Evolutionary conservation across 2,329 filamentous ascomycete species (phyloP), one percentile per base, ranked within the genome.

Genomic region (Xylariaceae sp.): DNA sequence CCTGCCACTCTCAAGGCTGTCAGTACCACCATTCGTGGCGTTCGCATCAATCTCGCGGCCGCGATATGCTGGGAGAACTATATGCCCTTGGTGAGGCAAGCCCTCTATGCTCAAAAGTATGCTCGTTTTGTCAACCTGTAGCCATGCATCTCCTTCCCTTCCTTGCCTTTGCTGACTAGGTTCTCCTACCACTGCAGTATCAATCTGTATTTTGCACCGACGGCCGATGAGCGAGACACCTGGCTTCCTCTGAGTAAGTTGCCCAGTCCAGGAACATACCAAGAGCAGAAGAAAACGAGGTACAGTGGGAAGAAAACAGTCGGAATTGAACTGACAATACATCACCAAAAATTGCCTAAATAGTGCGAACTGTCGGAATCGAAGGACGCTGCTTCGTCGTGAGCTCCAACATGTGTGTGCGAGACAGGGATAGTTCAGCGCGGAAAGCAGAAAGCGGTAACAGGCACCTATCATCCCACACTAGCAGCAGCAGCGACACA

Each of bases 51-150:
- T 40, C 74, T 96, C 43, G 89, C 83, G 0, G 81, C 85, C 3
- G 90, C 88, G 3, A 94, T 97, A 50, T 95, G 89, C 69, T 96
- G 89, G 89, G 89, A 97, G 62, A 95, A 86, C 61, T 94, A 90
- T 66, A 96, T 95, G 88, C 89, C 89, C 0, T 68, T 96, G 13
- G 70, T 96, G 6, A 77, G 90, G 13, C 85, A 94, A 59, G 74
- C 79, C 12, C 70, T 96, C 26, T 97, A 96, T 61, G 74, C 78
- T 2, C 90, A 96, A 62, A 94, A 94, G 48, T 50, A 31, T 9
- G 40, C 11, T 11, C 11, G 21, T 24, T n/a, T n/a, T n/a, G n/a
- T n/a, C n/a, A n/a, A n/a, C n/a, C 21, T 24, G 11, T 24, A 24
- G 21, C 21, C 7, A 24, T 7, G 21, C 21, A 24, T 6, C 6